A percentile compares a stretch with the other conserved stretches of the same genome.
Conservation (phyloP, 2,329 filamentous ascomycete species). For the Aspergillus sp. region DNA sequence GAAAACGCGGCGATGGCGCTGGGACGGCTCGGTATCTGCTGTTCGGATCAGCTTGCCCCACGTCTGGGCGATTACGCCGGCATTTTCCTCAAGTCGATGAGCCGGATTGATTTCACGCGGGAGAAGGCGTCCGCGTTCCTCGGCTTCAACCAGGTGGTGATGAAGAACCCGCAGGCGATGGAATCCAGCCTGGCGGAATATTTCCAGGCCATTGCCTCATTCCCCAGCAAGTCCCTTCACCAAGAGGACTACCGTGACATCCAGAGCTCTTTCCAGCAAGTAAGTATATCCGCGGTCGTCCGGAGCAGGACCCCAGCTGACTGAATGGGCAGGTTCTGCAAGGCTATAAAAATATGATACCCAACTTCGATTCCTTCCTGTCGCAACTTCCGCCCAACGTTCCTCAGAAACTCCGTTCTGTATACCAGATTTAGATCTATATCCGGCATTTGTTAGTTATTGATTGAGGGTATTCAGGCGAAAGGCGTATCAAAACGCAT, state of each 20-base stretch:
- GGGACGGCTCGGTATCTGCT: slow-evolving; percentile 79
- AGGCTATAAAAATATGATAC: slow-evolving; percentile 48
- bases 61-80: slow-evolving; percentile 77
- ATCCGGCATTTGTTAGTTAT: slow-evolving; percentile 17
- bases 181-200: slow-evolving; percentile 79
- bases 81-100: slow-evolving; percentile 77
- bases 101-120: slow-evolving; percentile 79
- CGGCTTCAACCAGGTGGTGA: slow-evolving; percentile 81
- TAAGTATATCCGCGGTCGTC: slow-evolving; percentile 42
- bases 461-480: slow-evolving; percentile 16
- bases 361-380: slow-evolving; percentile 46
- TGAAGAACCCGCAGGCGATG: slow-evolving; percentile 86
- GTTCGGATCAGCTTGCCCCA: slow-evolving; percentile 71
- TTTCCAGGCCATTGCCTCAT: slow-evolving; percentile 79
- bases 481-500: slow-evolving; percentile 23
- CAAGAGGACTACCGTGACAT: slow-evolving; percentile 60
- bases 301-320: neutral
- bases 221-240: slow-evolving; percentile 58
- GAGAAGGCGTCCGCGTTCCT: slow-evolving; percentile 94
- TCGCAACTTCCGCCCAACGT: slow-evolving; percentile 39
- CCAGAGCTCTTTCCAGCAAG: slow-evolving; percentile 72
- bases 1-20: slow-evolving; percentile 95
- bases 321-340: slow-evolving; percentile 36
- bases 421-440: slow-evolving; percentile 39
- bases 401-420: slow-evolving; percentile 40